Evolutionary conservation across 2,329 filamentous ascomycete species (phyloP).

Genomic region (Alternaria conjuncta): DNA sequence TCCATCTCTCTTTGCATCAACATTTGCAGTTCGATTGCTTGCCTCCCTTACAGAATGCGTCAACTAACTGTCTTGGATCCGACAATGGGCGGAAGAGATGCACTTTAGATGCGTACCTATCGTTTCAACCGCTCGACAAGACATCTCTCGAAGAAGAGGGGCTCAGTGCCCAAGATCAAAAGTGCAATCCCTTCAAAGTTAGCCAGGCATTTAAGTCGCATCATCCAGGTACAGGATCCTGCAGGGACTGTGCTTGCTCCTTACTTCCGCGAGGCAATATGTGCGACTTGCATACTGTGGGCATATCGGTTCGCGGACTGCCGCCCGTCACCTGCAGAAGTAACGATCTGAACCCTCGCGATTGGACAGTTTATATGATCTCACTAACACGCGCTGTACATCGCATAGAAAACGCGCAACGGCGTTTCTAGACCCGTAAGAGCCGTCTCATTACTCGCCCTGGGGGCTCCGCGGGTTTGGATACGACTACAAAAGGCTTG

Average conservation of each 20-base stretch:
- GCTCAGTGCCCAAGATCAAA: not conserved
- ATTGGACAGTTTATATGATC: not conserved
- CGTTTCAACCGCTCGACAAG: not conserved
- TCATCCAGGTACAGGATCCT: not conserved
- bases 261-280: not conserved
- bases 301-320: not conserved
- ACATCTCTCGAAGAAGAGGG: not conserved
- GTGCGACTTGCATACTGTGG: not conserved
- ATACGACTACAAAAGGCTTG: not conserved
- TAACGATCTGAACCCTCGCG: not conserved
- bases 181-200: not conserved
- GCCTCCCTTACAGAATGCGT: not conserved
- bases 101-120: not conserved
- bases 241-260: not conserved
- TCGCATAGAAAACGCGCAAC: not conserved
- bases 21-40: not conserved
- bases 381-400: not conserved
- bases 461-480: not conserved
- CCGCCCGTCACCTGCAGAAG: not conserved
- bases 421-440: not conserved
- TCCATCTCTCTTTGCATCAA: not conserved
- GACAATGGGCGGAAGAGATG: not conserved
- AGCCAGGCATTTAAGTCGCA: not conserved
- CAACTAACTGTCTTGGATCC: not conserved
- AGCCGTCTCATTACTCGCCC: not conserved